Evolutionary conservation across 495 filamentous ascomycete species (phyloP).

Genomic region (Echria macrotheca): DNA sequence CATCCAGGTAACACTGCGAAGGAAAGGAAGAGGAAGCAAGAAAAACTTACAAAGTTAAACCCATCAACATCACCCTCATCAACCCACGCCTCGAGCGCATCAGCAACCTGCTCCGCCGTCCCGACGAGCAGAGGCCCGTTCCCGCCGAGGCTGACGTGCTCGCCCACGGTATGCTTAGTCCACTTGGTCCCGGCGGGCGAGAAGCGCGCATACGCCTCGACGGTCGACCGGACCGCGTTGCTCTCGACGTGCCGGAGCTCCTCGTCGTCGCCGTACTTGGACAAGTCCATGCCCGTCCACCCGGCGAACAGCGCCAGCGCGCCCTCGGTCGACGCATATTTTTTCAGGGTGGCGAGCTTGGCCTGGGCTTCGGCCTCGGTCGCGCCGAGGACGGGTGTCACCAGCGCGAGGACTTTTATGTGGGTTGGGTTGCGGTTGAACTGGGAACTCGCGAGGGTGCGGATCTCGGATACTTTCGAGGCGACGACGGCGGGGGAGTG

Average conservation of each 20-base stretch:
- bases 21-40: not conserved
- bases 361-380: constrained; percentile 50
- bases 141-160: constrained; percentile 56
- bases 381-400: constrained; percentile 43
- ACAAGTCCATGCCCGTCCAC: constrained; percentile 57
- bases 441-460: constrained; percentile 34
- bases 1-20: not conserved
- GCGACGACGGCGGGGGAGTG: constrained; percentile 42
- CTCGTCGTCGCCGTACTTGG: constrained; percentile 48
- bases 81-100: constrained; percentile 54
- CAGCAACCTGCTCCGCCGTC: constrained; percentile 42
- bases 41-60: constrained; percentile 42
- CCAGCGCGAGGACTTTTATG: constrained; percentile 50
- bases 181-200: constrained; percentile 45
- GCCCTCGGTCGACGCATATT: constrained; percentile 53
- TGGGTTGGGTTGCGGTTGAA: constrained; percentile 42
- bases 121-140: constrained; percentile 47
- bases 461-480: constrained; percentile 47
- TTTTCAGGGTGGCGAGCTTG: constrained; percentile 44
- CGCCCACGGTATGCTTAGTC: constrained; percentile 57
- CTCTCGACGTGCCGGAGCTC: constrained; percentile 57
- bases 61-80: constrained; percentile 57
- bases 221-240: constrained; percentile 51
- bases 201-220: constrained; percentile 36
- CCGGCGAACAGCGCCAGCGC: constrained; percentile 55